Conservation (phyloP, 2,329 filamentous ascomycete species). For the Cylindrodendrum hubeiense region DNA sequence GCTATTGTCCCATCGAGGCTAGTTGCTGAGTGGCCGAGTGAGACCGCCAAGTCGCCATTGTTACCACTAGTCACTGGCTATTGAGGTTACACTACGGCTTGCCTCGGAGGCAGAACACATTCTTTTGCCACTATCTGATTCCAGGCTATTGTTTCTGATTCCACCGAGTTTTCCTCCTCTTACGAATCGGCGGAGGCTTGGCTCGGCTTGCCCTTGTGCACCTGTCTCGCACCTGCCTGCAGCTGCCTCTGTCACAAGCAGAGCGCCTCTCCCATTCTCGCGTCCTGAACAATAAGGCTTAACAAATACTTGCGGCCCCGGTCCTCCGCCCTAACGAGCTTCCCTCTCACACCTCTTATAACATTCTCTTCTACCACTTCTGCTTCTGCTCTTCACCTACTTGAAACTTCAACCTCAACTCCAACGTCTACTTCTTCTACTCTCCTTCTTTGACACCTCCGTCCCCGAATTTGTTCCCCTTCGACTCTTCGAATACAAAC, state of each 20-base stretch:
- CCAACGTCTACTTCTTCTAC: slow-evolving; percentile 2
- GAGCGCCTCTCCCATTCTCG: slow-evolving; percentile 31
- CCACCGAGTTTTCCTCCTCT: background rate
- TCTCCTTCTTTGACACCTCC: background rate
- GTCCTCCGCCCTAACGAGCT: slow-evolving; percentile 21
- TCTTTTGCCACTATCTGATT: background rate
- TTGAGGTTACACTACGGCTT: background rate
- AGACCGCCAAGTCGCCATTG: background rate
- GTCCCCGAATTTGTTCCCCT: background rate
- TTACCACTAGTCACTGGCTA: background rate
- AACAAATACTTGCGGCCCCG: slow-evolving; percentile 20
- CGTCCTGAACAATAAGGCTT: slow-evolving; percentile 33
- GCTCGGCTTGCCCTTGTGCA: background rate
- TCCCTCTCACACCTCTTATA: slow-evolving; percentile 32
- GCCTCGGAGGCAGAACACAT: background rate
- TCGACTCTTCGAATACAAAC: slow-evolving; percentile 19
- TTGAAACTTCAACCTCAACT: slow-evolving; percentile 20
- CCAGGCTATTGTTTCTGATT: slow-evolving; percentile 3
- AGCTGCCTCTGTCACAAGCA: slow-evolving; percentile 32
- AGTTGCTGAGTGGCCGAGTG: background rate
- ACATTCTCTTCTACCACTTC: slow-evolving; percentile 23
- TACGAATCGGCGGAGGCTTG: background rate
- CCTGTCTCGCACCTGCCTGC: slow-evolving; percentile 40
- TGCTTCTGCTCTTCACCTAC: slow-evolving; percentile 21
- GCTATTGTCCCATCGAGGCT: background rate